Conservation (phyloP, 192 early-diverging fungal genomes). For the Coemansia sp. region DNA sequence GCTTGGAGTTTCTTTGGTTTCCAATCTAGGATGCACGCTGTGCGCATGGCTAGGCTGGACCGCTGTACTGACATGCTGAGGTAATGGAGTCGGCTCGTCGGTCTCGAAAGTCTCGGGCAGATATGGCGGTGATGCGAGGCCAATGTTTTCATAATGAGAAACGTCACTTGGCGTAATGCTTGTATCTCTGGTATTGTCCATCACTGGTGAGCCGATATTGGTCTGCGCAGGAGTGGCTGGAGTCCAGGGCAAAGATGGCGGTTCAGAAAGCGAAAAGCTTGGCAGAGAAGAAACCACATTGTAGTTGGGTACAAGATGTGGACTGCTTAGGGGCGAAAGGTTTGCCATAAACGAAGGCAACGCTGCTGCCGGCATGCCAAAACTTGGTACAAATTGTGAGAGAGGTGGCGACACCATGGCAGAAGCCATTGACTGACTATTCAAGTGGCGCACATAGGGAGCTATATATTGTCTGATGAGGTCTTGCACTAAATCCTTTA, state of each 20-base stretch:
- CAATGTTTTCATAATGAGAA: background rate
- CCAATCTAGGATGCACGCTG: background rate
- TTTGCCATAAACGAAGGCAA: background rate
- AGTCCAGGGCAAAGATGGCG: background rate
- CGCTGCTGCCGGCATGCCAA: background rate
- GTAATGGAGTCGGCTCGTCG: background rate
- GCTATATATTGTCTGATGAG: conserved; percentile 31
- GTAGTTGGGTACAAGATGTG: background rate
- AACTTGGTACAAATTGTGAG: background rate
- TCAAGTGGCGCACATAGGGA: conserved; percentile 7
- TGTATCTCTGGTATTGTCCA: background rate
- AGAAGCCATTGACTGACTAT: background rate
- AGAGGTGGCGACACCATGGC: conserved; percentile 17
- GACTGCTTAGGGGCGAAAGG: background rate
- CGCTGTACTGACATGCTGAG: background rate
- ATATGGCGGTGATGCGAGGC: background rate
- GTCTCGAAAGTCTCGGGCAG: background rate
- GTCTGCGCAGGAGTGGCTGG: background rate
- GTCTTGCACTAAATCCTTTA: conserved; percentile 15
- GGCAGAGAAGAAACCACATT: background rate
- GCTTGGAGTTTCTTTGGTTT: background rate
- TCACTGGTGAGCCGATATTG: background rate
- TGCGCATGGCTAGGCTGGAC: background rate
- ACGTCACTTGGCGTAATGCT: background rate
- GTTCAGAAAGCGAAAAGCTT: background rate